Conservation (phyloP, 129 eudicot genomes). For the Lactuca saligna region DNA sequence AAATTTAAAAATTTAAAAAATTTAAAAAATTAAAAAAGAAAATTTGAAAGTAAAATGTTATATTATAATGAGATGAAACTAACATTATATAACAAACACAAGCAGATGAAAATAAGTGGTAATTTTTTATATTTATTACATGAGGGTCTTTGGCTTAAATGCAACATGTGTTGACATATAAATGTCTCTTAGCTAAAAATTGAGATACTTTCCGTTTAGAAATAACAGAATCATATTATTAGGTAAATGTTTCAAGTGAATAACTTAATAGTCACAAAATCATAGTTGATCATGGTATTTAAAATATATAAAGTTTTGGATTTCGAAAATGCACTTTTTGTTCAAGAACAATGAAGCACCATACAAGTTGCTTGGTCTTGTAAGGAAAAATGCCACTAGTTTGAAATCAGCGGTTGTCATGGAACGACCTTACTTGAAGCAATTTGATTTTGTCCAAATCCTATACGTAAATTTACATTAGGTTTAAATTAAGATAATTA, state of each 20-base stretch:
- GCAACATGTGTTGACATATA: no score
- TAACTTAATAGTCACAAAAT: not conserved
- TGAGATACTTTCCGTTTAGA: no score
- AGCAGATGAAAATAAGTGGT: no score
- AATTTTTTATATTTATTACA: no score
- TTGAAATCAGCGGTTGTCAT: conserved; percentile 10
- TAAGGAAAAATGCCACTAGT: conserved; percentile 21
- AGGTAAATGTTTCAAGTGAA: not conserved
- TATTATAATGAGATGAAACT: no score
- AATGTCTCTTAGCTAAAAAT: no score
- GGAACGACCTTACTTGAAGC: conserved; percentile 17
- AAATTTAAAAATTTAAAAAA: no score
- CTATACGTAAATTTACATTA: not conserved
- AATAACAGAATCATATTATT: no score
- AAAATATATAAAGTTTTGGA: not conserved
- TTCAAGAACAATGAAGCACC: not conserved
- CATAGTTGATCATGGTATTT: not conserved
- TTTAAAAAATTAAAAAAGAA: no score
- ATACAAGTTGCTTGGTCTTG: conserved; percentile 32
- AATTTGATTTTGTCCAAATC: conserved; percentile 1
- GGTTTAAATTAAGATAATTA: not conserved
- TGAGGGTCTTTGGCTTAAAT: no score
- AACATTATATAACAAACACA: no score
- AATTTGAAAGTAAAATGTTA: no score
- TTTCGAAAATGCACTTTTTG: not conserved